Base-by-base conservation (phyloP, 805 yeast genomes). In the Candida jianshihensis region DNA sequence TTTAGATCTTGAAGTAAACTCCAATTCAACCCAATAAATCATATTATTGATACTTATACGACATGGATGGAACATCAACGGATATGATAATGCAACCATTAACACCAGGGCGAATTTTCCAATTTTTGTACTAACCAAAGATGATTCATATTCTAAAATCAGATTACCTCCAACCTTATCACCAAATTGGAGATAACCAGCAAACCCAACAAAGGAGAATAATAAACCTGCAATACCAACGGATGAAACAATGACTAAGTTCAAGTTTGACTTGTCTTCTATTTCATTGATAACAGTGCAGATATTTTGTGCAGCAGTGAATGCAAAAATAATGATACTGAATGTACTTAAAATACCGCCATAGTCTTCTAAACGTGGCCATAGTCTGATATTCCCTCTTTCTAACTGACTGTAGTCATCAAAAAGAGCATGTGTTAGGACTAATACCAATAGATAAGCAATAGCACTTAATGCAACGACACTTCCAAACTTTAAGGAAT, bases 11-110 rank as follows among this genome's bases (percentile, higher is more conserved):
- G 8, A 26, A n/a, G n/a, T n/a, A 6, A 35, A 33, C 26, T 47
- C 42, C 10, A 22, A 26, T 31, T 58, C 61, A 15, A 70, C 36
- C 64, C 75, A 78, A 40, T 71, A 70, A 19, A 65, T 47, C 34
- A 83, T 75, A 51, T 83, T 86, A 55, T 83, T 81, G 21, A 75
- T 60, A 4, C 89, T 78, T 14, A 83, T 73, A 42, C 95, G 65
- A 42, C 87, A 77, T 16, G 95, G 95, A 56, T 83, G 87, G 49
- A 86, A 81, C 68, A 83, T 77, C 39, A 84, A 66, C 13, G 95
- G 94, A 59, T 69, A 84, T 4, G 88, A 78, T 28, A 84, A 62
- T n/a, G 78, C 62, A 13, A 84, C 83, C 89, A 83, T 81, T 15
- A 78, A 55, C 1, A 79, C 83, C 25, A 84, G 64, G 30, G 82